Base-by-base conservation (phyloP, 768 basidiomycete species). In the Hypholoma fasciculare region DNA sequence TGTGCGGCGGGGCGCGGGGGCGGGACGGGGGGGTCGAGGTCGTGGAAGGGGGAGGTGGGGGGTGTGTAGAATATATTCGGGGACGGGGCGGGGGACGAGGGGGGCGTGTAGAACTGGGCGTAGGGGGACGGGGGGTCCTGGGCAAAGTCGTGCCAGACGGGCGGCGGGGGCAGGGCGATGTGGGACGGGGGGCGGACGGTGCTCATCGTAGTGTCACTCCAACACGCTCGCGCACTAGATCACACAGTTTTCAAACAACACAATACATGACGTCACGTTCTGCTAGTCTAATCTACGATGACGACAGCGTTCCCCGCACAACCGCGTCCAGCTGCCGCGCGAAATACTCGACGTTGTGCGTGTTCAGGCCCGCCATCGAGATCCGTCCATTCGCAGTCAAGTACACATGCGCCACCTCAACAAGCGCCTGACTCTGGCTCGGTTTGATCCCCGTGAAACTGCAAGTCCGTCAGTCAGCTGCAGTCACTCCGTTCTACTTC, bases 301-400 rank as follows among this genome's bases (percentile, higher is more conserved):
- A 73, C 71, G 65, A 71, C 66, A 69, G 61, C 58, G 49, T 55
- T 39, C 65, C 66, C 34, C 73, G 81, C 49, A 92, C 84, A 12
- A 80, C 89, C 68, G 74, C 79, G 74, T 94, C 90, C 61, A 94
- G 70, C 63, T 76, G 76, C 69, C 78, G 78, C 19, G 88, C 92
- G 79, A 94, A 86, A 71, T 90, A 90, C 37, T 72, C 57, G n/a
- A 96, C 72, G 74, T 96, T 97, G 59, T 78, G 68, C 47, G 76
- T 83, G 79, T 94, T 96, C 76, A 96, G 72, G 14, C 92, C 95
- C 4, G 94, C 92, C 94, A 98, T 96, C 56, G 92, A 94, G 66
- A 98, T 96, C 50, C 95, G 81, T 48, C 95, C 94, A 68, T 94
- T 95, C 52, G 63, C 72, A 2, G 94, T 94, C 81, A 96, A 74